These are phyloP conservation scores for Jatropha curcas DNA, from an alignment of 345 rosid species.

Conservation along the genomic window DNA sequence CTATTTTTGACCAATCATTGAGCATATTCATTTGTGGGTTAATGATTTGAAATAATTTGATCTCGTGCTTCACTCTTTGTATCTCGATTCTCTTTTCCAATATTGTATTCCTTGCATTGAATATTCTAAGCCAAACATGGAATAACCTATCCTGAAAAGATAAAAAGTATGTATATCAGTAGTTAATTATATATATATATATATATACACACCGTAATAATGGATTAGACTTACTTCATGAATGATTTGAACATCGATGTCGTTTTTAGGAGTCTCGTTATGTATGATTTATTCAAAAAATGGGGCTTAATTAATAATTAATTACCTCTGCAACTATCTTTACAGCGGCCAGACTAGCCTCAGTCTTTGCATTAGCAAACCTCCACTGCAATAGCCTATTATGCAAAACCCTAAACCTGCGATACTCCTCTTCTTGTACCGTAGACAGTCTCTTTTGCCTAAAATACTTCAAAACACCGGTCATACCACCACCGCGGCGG, in stretches of 20 bases:
- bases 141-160: conserved; percentile 51
- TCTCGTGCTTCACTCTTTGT: conserved; percentile 39
- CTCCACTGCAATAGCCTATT: conserved; percentile 62
- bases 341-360: conserved; percentile 38
- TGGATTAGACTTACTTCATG: too few species aligned
- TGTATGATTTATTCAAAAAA: too few species aligned
- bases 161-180: background rate
- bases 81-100: conserved; percentile 43
- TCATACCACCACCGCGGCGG: conserved; percentile 42
- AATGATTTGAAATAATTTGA: conserved; percentile 44
- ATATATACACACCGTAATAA: too few species aligned
- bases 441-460: conserved; percentile 63
- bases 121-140: conserved; percentile 51
- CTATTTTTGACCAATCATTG: conserved; percentile 52
- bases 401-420: conserved; percentile 44
- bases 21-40: conserved; percentile 51
- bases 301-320: too few species aligned
- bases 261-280: too few species aligned
- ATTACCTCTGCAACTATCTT: conserved; percentile 49
- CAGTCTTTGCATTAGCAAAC: conserved; percentile 59
- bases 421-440: conserved; percentile 52
- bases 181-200: too few species aligned
- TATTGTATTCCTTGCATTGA: conserved; percentile 39
- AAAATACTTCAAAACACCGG: conserved; percentile 67
- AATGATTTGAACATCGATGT: too few species aligned